Conservation (phyloP, 441 rosid genomes). For the Populus trichocarpa region DNA sequence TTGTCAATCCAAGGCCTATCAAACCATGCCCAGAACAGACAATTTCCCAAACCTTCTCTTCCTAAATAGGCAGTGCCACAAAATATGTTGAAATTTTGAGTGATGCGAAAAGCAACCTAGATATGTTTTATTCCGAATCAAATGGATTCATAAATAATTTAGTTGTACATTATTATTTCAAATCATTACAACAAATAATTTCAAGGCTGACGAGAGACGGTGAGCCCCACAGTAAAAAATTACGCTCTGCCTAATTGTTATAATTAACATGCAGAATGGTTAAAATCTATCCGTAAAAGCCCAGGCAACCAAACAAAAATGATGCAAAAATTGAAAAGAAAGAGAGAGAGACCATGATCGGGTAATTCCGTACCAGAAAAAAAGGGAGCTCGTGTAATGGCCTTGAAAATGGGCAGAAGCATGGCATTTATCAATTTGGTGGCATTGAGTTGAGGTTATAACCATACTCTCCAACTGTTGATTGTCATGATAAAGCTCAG, state of each 20-base stretch:
- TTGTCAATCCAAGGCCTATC: background rate
- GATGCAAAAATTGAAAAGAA: background rate
- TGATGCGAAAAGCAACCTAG: background rate
- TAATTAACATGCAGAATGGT: background rate
- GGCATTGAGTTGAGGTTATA: background rate
- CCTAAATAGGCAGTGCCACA: background rate
- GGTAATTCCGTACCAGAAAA: background rate
- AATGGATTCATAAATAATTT: background rate
- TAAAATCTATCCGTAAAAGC: background rate
- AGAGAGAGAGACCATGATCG: background rate
- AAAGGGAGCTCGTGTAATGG: background rate
- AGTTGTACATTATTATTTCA: background rate
- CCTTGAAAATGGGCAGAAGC: slow-evolving; percentile 2
- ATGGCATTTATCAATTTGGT: background rate
- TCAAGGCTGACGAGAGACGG: background rate
- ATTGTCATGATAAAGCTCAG: background rate
- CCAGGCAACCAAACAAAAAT: background rate
- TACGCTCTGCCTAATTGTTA: background rate
- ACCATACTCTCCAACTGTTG: background rate
- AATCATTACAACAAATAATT: background rate
- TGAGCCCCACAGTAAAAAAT: slow-evolving; percentile 1
- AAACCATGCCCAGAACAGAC: background rate
- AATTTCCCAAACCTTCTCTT: background rate
- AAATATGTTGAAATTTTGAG: background rate
- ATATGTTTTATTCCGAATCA: background rate